A percentile compares a stretch with the other conserved stretches of the same genome.
Conservation (phyloP, 2,329 filamentous ascomycete genomes). For the Alternaria postmessia region DNA sequence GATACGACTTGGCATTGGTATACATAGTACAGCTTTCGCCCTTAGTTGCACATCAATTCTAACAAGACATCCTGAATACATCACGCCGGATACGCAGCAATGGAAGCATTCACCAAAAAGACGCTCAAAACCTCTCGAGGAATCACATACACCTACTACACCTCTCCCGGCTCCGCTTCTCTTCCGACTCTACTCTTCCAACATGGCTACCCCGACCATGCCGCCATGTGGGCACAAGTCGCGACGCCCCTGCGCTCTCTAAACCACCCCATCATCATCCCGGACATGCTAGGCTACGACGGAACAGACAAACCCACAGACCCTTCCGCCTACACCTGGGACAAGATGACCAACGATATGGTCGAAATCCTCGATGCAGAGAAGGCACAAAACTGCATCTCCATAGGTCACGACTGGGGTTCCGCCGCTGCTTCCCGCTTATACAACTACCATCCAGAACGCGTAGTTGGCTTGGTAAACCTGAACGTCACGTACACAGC, state of each 20-base stretch:
- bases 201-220: constrained; percentile 62
- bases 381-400: constrained; percentile 41
- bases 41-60: not conserved
- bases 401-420: constrained; percentile 63
- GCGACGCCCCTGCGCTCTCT: constrained; percentile 52
- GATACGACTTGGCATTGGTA: not conserved
- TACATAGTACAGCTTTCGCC: not conserved
- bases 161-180: constrained; percentile 25
- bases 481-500: constrained; percentile 55
- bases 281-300: constrained; percentile 52
- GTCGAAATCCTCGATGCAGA: constrained; percentile 40
- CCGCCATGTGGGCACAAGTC: constrained; percentile 56
- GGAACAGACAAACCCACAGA: constrained; percentile 47
- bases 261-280: constrained; percentile 51
- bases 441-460: constrained; percentile 53
- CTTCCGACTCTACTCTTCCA: constrained; percentile 47
- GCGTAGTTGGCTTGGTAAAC: constrained; percentile 54
- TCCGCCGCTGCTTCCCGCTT: constrained; percentile 51
- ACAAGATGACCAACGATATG: constrained; percentile 35
- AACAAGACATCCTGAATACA: not conserved
- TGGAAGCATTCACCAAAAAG: constrained; percentile 40
- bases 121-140: constrained; percentile 37
- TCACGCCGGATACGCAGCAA: constrained; percentile 7
- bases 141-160: constrained; percentile 43
- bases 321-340: constrained; percentile 29